Conservation (phyloP, 108 stramenopile genomes). For the Thalassiosira profunda region DNA sequence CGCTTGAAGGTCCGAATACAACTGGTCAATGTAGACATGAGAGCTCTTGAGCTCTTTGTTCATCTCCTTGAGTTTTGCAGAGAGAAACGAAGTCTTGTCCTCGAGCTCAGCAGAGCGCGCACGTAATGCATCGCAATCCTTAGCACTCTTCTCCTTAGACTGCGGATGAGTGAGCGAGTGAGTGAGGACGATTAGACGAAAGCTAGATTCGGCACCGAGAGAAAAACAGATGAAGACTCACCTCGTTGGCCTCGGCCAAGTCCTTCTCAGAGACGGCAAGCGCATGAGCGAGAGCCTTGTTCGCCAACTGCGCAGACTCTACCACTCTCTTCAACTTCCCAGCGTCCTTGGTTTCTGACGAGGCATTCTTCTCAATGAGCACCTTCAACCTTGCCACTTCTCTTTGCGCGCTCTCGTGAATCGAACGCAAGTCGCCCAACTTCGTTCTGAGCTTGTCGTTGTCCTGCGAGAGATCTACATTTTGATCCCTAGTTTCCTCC, state of each 20-base stretch:
- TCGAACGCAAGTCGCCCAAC: slow-evolving; percentile 1
- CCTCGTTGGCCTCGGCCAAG: slow-evolving; percentile 25
- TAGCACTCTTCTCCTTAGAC: slow-evolving; percentile 13
- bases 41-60: slow-evolving; percentile 18
- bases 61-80: slow-evolving; percentile 13
- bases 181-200: neutral
- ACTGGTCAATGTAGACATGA: slow-evolving; percentile 27
- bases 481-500: slow-evolving; percentile 10
- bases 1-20: slow-evolving; percentile 15
- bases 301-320: slow-evolving; percentile 18
- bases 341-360: neutral
- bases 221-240: neutral
- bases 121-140: slow-evolving; percentile 18
- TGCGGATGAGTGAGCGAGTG: too few species aligned
- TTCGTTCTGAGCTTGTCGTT: neutral
- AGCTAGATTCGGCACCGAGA: neutral
- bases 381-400: neutral
- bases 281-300: slow-evolving; percentile 28
- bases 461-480: slow-evolving; percentile 4
- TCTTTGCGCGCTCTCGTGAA: neutral
- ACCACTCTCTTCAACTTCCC: neutral
- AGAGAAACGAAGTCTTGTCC: slow-evolving; percentile 15
- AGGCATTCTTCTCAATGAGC: neutral
- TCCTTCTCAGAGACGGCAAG: slow-evolving; percentile 34
- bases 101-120: neutral